phyloP scores from a whole-genome alignment of 441 rosid genomes.

The Metrosideros polymorpha region DNA sequence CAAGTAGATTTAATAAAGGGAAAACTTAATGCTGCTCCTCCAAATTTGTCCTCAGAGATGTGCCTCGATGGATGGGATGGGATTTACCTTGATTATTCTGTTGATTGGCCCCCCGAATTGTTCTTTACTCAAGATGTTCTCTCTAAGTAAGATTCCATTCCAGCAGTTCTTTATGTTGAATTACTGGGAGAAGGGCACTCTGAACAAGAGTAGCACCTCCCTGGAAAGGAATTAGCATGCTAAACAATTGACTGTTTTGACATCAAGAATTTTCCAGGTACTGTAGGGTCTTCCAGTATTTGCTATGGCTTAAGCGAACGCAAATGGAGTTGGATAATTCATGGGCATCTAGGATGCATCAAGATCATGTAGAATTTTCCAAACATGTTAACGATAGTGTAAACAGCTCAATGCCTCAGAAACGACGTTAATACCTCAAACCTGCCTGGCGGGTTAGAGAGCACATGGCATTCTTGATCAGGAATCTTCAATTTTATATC shows the following conservation, averaged over 20 bases:
- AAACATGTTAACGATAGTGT: conserved; percentile 44
- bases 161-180: not conserved
- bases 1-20: conserved; percentile 49
- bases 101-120: conserved; percentile 94
- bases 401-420: conserved; percentile 51
- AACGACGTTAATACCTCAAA: conserved; percentile 64
- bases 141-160: conserved; percentile 66
- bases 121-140: conserved; percentile 95
- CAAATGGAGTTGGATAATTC: conserved; percentile 99
- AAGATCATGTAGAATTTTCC: conserved; percentile 81
- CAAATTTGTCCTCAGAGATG: conserved; percentile 42
- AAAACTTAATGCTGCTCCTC: conserved; percentile 23
- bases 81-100: conserved; percentile 83
- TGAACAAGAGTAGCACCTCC: not conserved
- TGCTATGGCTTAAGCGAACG: conserved; percentile 83
- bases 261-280: conserved; percentile 45
- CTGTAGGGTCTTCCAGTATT: conserved; percentile 77
- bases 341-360: conserved; percentile 99
- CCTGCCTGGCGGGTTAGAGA: conserved; percentile 98
- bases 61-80: conserved; percentile 93
- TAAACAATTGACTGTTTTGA: not conserved
- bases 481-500: conserved; percentile 96
- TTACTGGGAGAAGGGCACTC: not conserved
- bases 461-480: conserved; percentile 94
- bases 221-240: not conserved